Conservation (phyloP, 1,284 basidiomycete genomes). For the Puccinia hordei region DNA sequence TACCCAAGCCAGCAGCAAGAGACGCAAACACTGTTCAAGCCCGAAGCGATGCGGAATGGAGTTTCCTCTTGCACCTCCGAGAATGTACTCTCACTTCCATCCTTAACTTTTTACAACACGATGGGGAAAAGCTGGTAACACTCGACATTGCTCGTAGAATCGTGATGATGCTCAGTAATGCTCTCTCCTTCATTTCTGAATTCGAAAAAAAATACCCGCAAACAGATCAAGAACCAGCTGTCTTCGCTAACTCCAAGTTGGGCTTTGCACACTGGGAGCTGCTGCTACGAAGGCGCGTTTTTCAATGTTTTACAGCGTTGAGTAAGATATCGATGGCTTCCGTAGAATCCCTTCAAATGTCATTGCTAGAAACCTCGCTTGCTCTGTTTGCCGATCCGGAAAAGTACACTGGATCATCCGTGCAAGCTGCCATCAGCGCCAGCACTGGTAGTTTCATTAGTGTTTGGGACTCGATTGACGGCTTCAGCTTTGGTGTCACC, state of each 20-base stretch:
- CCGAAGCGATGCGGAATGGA: conserved; percentile 78
- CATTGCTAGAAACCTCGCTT: conserved; percentile 80
- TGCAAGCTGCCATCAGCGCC: conserved; percentile 89
- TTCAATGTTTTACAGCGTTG: conserved; percentile 83
- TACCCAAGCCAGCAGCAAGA: conserved; percentile 89
- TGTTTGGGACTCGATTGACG: conserved; percentile 84
- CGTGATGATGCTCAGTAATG: conserved; percentile 51
- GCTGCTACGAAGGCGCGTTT: conserved; percentile 77
- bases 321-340: conserved; percentile 73
- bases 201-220: conserved; percentile 43
- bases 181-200: conserved; percentile 38
- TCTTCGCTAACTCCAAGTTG: conserved; percentile 58
- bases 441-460: conserved; percentile 80
- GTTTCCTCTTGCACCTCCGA: conserved; percentile 84
- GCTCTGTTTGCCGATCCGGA: conserved; percentile 79
- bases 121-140: conserved; percentile 47
- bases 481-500: conserved; percentile 89
- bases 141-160: conserved; percentile 46
- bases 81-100: conserved; percentile 88
- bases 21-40: conserved; percentile 65
- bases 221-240: conserved; percentile 36
- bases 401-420: conserved; percentile 70
- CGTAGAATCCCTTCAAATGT: conserved; percentile 72
- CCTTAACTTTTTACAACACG: conserved; percentile 77
- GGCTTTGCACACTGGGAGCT: conserved; percentile 78